Evolutionary conservation across 192 early-diverging fungal genomes (phyloP), one percentile per base, ranked within the genome.

Genomic region (Pilaira anomala): DNA sequence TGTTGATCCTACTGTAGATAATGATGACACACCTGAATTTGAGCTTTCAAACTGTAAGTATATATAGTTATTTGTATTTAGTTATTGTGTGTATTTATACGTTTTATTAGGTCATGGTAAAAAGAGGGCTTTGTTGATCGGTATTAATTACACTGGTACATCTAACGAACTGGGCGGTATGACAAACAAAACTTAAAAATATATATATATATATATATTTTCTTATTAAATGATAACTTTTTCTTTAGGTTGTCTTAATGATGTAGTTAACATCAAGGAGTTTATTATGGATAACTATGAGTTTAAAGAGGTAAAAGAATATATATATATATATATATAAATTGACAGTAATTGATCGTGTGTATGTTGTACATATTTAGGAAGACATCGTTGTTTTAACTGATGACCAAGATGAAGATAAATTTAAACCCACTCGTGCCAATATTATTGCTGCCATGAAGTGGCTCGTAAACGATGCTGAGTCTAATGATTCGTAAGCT

Each of bases 141-240:
- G 95, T 21, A 93, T 96, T 76, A 98, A 98, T 71, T 98, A 98
- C 76, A 76, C 80, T 49, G 78, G 81, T 24, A 76, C 82, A 48
- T 72, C 74, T 59, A 77, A 78, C 55, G 74, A 83, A 66, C 83
- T 92, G 33, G 73, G 64, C 58, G 80, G 78, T 76, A 64, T 33
- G 50, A 11, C 19, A 12, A 21, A 42, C 6, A 4, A 7, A 4
- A 26, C 7, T 22, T 14, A n/a, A n/a, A n/a, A n/a, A n/a, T 36
- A 41, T 21, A 13, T 53, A 3, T 18, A n/a, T 36, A 54, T 24
- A 29, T 60, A 44, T 51, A 13, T 49, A 21, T 18, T 16, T 41
- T 24, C 48, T 51, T 39, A 40, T 26, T 26, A 29, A 16, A n/a
- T 14, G 2, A 7, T 30, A 48, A 48, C 11, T 28, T 36, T 48